Evolutionary conservation across 331 rosid genomes (phyloP).

Genomic region (Quercus phellos): DNA sequence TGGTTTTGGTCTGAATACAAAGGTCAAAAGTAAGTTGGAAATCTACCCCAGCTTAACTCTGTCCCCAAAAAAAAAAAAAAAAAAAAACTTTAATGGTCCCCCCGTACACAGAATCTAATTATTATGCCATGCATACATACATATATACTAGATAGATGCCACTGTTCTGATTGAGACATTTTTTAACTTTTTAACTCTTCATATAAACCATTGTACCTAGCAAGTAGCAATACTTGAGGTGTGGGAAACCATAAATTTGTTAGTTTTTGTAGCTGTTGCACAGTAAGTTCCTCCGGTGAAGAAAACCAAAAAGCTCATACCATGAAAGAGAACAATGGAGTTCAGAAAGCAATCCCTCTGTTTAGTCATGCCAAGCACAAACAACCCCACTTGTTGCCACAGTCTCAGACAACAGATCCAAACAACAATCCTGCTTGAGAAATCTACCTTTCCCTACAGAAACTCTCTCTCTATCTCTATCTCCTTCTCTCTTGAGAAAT

Average conservation of each 20-base stretch:
- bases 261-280: not conserved
- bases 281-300: not conserved
- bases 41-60: not conserved
- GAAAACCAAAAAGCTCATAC: not conserved
- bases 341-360: not conserved
- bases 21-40: not conserved
- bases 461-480: not conserved
- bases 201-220: not conserved
- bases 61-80: not conserved
- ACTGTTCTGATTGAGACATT: not conserved
- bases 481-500: not conserved
- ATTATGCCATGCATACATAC: not conserved
- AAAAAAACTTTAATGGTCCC: not conserved
- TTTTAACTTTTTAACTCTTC: not conserved
- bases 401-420: constrained; percentile 13
- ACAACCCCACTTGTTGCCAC: constrained; percentile 21
- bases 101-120: not conserved
- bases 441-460: not conserved
- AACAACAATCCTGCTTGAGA: not conserved
- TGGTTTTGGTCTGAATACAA: not conserved
- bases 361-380: not conserved
- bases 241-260: not conserved
- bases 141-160: not conserved
- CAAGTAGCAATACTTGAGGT: not conserved
- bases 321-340: not conserved